Evolutionary conservation across 2,329 filamentous ascomycete genomes (phyloP), one percentile per base, ranked within the genome.

Genomic region (Huntiella moniliformis): DNA sequence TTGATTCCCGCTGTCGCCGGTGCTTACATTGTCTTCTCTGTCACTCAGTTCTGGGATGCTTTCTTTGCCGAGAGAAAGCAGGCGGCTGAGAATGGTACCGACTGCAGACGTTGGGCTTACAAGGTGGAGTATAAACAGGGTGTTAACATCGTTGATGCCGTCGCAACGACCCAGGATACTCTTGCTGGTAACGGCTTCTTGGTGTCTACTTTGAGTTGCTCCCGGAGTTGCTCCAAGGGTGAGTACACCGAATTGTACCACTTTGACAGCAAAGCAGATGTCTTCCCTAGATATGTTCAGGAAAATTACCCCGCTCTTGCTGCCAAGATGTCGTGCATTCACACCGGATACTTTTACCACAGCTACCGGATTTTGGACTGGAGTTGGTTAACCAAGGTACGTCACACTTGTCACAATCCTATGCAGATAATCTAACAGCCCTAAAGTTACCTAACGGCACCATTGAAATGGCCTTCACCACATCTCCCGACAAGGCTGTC

Each of bases 1-100:
- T 59, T 72, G 32, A 55, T 59, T 40, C 37, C 52, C 0, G 66
- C 63, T 0, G 69, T 71, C 46, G 39, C 33, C 2, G 65, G 63
- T 5, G 68, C 68, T 13, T 63, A 66, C 48, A 54, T 64, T 47
- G 70, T 75, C 49, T 75, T 74, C 56, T 61, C 62, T 50, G 66
- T 71, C 42, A 75, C 71, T 0, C 64, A 74, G 51, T 74, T 69
- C 56, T 74, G 67, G 65, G 64, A 69, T 45, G 61, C 63, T 2
- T 71, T 71, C 53, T 63, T 64, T 53, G 58, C 63, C 2, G 60
- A 63, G 0, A 62, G 64, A 10, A 53, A 57, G 16, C 58, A 58
- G 43, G 66, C 63, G 2, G 48, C 53, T 3, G 58, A 60, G 31
- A 52, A 56, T 10, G 65, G 63, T 4, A 55, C 68, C 12, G 61